Evolutionary conservation across 23 red algal genomes (phyloP).

Genomic region (Chondrus crispus): DNA sequence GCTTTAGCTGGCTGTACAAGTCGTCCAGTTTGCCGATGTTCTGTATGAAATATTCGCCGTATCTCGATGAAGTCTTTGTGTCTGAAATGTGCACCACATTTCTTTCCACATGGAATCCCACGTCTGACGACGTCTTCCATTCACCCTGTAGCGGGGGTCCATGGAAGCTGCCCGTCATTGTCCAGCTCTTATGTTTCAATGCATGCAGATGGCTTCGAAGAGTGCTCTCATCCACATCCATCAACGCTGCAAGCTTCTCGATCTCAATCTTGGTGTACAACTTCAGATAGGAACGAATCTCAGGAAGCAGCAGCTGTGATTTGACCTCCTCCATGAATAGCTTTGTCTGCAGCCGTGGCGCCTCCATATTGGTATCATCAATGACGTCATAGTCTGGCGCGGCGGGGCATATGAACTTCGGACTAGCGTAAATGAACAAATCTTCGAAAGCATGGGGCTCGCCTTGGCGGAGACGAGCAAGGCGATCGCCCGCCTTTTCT

Average conservation of each 20-base stretch:
- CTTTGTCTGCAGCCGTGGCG: slow-evolving; percentile 59
- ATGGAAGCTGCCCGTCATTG: slow-evolving; percentile 28
- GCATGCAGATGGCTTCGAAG: slow-evolving; percentile 70
- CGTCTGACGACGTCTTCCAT: slow-evolving; percentile 51
- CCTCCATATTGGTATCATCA: slow-evolving; percentile 67
- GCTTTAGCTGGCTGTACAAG: slow-evolving; percentile 54
- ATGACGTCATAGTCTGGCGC: slow-evolving; percentile 70
- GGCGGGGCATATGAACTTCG: slow-evolving; percentile 90
- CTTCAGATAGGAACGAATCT: slow-evolving; percentile 87
- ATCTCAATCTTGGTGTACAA: slow-evolving; percentile 92
- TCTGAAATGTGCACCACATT: slow-evolving; percentile 83
- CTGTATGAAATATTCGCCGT: slow-evolving; percentile 89
- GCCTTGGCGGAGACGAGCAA: slow-evolving; percentile 79
- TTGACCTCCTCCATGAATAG: slow-evolving; percentile 87
- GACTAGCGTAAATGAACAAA: slow-evolving; percentile 84
- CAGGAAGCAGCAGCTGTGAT: slow-evolving; percentile 66
- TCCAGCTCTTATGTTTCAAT: slow-evolving; percentile 90
- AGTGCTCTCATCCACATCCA: slow-evolving; percentile 74
- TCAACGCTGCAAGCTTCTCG: slow-evolving; percentile 85
- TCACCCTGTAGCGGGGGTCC: slow-evolving; percentile 60
- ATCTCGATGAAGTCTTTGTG: slow-evolving; percentile 52
- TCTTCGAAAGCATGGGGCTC: slow-evolving; percentile 84
- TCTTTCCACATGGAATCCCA: slow-evolving; percentile 79
- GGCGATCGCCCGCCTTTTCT: slow-evolving; percentile 83
- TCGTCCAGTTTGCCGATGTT: slow-evolving; percentile 79